Evolutionary conservation across 1,139 yeast species (phyloP), one percentile per base, ranked within the genome.

Genomic region (Schwanniomyces etchellsii): DNA sequence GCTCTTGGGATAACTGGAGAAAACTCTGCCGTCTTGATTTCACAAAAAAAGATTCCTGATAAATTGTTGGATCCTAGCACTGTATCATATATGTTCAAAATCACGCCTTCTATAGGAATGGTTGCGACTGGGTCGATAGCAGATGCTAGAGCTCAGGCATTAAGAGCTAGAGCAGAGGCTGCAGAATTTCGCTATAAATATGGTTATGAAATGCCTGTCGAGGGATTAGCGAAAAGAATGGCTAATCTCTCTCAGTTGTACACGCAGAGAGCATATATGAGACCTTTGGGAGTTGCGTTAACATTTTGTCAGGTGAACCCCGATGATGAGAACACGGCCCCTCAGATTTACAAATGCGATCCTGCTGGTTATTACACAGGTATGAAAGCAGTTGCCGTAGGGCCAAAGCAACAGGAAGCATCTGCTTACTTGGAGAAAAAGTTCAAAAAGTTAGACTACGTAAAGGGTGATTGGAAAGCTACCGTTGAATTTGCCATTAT

Each of bases 181-280:
- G 89, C 95, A 11, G 97, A 91, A 54, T 91, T 86, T 64, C 74
- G 86, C 50, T 89, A 91, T 63, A 82, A 84, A 55, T 85, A 85
- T 55, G 98, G 98, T 20, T 91, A 88, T 54, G 96, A 86, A 51
- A 89, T 91, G 86, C 97, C 98, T 2, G 88, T 86, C 42, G 96
- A 88, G 52, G 88, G 84, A 29, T 69, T 91, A 48, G 88, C 96
- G 29, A 91, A 89, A 64, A 75, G 96, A 53, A 81, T 91, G 82
- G 98, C 97, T 36, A 91, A 91, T 53, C 64, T 88, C 48, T 83
- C 95, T 29, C 98, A 91, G 65, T 77, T 91, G 42, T 91, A 88
- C 58, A 91, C 98, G 27, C 98, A 91, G 61, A 74, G 97, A 53
- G 98, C 98, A n/a, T 91, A 91, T 58, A 91, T 91, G 97, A 77